These are phyloP conservation scores for Phlegmacium glaucopus DNA, from an alignment of 768 basidiomycete genomes.

Conservation along the genomic window DNA sequence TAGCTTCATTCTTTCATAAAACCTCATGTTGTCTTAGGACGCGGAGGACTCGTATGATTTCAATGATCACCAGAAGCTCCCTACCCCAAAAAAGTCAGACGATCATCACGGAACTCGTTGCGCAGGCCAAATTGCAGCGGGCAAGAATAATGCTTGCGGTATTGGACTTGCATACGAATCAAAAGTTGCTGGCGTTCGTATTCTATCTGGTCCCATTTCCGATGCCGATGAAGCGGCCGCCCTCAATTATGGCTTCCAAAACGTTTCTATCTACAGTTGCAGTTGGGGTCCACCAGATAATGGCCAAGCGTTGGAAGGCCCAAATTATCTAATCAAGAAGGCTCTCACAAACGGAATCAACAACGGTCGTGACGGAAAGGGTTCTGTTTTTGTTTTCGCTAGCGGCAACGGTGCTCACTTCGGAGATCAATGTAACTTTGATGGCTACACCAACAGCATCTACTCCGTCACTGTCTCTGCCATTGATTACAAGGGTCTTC, in stretches of 20 bases:
- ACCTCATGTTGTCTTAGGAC: constrained; percentile 57
- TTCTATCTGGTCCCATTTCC: constrained; percentile 91
- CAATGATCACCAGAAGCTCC: constrained; percentile 87
- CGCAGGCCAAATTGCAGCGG: constrained; percentile 94
- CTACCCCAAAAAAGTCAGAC: constrained; percentile 82
- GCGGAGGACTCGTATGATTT: constrained; percentile 91
- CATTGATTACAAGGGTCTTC: constrained; percentile 87
- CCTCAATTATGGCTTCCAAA: constrained; percentile 91
- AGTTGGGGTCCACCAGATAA: constrained; percentile 99
- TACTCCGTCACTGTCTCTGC: constrained; percentile 97
- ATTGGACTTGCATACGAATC: constrained; percentile 91
- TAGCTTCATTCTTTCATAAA: constrained; percentile 4
- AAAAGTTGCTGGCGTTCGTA: constrained; percentile 91
- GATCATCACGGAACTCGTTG: constrained; percentile 98
- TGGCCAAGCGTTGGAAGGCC: constrained; percentile 92
- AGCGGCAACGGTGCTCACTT: constrained; percentile 91
- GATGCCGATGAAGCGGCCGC: constrained; percentile 95
- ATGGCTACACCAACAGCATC: constrained; percentile 98
- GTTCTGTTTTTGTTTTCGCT: constrained; percentile 94
- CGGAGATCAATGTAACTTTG: constrained; percentile 98
- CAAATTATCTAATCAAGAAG: constrained; percentile 86
- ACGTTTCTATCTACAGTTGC: constrained; percentile 92
- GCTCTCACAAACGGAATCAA: constrained; percentile 93
- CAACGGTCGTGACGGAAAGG: constrained; percentile 85
- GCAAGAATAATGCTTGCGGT: constrained; percentile 90